Evolutionary conservation across 1,139 yeast species (phyloP), one percentile per base, ranked within the genome.

Genomic region (Kodamaea fungicola): DNA sequence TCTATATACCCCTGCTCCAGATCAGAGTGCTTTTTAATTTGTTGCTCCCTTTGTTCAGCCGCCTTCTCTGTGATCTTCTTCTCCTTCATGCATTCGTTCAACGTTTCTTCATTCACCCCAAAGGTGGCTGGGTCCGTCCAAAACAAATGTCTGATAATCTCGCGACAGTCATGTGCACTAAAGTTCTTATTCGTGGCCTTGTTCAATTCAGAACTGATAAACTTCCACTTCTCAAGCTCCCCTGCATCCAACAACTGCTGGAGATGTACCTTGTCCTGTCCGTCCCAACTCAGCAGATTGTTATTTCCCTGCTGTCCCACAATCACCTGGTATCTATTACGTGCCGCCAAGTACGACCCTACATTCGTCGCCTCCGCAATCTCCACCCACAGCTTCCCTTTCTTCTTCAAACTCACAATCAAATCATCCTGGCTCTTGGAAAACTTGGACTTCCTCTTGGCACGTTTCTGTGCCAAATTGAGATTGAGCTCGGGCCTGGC

Each of bases 231-330:
- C 43, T 82, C 88, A 35, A 74, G 49, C 52, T 84, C 94, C 2
- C 84, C 89, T 30, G 75, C 79, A 53, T 84, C 92, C 9, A 83
- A 59, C 12, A 80, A 49, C 23, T 57, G 57, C 45, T 75, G 78
- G 31, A 83, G 62, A 13, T 67, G 65, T n/a, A 59, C 44, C 9
- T 77, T 72, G 55, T 83, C 89, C 13, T 76, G 78, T 1, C 65
- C 52, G 16, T 75, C 78, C 85, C 89, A 83, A 29, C 76, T 73
- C 25, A 80, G 74, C 4, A 81, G 71, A 19, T 85, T 84, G 37
- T 69, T 68, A 46, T 85, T 83, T 3, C 94, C 92, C 50, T 84
- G 94, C 55, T 84, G 94, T 2, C 94, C 94, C 42, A 84, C 83
- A 38, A 84, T 70, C 5, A 84, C 94, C 54, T 84, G 94, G 52